Conservation (phyloP, 164 flowering plant genomes). For the Umbellularia californica region DNA sequence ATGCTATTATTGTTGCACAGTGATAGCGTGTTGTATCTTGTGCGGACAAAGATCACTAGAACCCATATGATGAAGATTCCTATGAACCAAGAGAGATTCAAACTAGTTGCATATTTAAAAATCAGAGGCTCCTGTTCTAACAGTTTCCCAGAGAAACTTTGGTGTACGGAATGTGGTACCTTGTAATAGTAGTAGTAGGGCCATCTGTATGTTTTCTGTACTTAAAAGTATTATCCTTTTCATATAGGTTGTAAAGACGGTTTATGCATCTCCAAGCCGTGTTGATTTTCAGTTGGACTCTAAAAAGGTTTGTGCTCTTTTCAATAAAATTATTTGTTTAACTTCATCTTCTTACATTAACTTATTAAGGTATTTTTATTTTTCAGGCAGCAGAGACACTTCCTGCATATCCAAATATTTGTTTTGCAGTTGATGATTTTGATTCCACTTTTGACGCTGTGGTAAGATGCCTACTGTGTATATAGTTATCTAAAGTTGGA, state of each 20-base stretch:
- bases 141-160: not conserved
- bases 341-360: constrained; percentile 1
- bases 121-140: not conserved
- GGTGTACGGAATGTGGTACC: not conserved
- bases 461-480: constrained; percentile 40
- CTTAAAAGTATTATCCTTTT: not conserved
- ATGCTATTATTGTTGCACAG: too few species aligned
- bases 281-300: constrained; percentile 93
- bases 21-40: not conserved
- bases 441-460: constrained; percentile 97
- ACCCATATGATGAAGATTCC: not conserved
- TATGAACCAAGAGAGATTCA: not conserved
- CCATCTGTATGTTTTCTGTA: not conserved
- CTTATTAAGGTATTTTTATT: constrained; percentile 10
- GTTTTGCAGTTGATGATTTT: constrained; percentile 97
- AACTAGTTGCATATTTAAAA: not conserved
- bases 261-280: constrained; percentile 98
- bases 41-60: not conserved
- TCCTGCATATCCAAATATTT: constrained; percentile 97
- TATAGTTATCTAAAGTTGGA: not conserved
- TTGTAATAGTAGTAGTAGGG: not conserved
- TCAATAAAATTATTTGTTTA: not conserved
- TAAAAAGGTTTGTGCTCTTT: constrained; percentile 51
- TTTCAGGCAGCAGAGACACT: constrained; percentile 81
- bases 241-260: constrained; percentile 85